Evolutionary conservation across 768 basidiomycete species (phyloP), one percentile per base, ranked within the genome.

Genomic region (Pholiota molesta): DNA sequence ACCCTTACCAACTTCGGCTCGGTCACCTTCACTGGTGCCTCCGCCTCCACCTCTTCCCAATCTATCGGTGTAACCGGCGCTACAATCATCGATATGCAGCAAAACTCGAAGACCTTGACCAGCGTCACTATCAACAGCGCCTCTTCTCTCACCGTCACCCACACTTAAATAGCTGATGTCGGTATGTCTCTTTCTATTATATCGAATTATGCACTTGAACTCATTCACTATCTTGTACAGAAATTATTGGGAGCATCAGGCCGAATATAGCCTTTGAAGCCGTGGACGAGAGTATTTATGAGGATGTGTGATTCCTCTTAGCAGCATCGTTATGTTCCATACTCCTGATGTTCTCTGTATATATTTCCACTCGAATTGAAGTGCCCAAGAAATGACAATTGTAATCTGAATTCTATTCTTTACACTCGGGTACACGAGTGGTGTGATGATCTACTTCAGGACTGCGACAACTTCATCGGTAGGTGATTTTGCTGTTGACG

Each of bases 11-110:
- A 67, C 63, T 67, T 67, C 56, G 66, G 66, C 53, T 62, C 58
- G 19, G 66, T 67, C 59, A 67, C 66, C 31, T 67, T 67, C 61
- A 67, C 66, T 52, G 57, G 62, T 37, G 66, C 66, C 17, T 51
- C 59, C 13, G 66, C 66, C 13, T 63, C 64, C 31, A 55, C 60
- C 3, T 55, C 66, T 29, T 59, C 58, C 45, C 23, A 59, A 5
- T 51, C 61, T 3, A 49, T 67, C 42, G 57, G 59, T 19, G 58
- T 62, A 17, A 61, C 59, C 31, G 66, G 66, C 6, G 61, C 63
- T 11, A 65, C 66, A 42, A 47, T 57, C 60, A 64, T 67, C 56
- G 62, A 67, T 47, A 65, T 67, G 59, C 21, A 65, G 23, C 66
- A 67, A 45, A 62, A 62, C 59, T 51, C 28, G 52, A 57, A 57